Evolutionary conservation across 1,284 basidiomycete species (phyloP).

Genomic region (Rhodotorula sp.): DNA sequence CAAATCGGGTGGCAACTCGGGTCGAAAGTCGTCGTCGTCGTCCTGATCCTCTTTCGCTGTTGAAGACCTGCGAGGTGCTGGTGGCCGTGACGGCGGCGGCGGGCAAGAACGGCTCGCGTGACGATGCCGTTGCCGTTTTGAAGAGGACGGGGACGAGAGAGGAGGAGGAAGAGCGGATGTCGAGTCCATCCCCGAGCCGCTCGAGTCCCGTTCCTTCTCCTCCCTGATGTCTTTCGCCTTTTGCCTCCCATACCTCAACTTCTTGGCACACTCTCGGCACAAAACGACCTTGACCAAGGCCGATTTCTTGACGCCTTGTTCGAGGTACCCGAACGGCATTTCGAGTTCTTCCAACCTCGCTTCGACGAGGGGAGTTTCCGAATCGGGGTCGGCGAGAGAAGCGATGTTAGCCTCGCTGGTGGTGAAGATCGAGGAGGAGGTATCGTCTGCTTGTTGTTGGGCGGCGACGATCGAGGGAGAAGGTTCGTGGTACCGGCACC

Average conservation of each 20-base stretch:
- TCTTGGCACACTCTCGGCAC: slow-evolving; percentile 71
- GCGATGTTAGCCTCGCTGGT: too few relatives aligned
- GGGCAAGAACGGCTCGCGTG: too few relatives aligned
- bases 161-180: too few relatives aligned
- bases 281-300: slow-evolving; percentile 85
- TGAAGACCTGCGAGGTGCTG: too few relatives aligned
- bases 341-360: slow-evolving; percentile 56
- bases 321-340: slow-evolving; percentile 80
- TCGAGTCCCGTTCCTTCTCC: not conserved
- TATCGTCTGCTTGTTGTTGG: slow-evolving; percentile 41
- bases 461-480: slow-evolving; percentile 6
- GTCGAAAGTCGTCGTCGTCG: not conserved
- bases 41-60: not conserved
- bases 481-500: slow-evolving; percentile 66
- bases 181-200: too few relatives aligned
- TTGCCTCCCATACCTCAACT: slow-evolving; percentile 69
- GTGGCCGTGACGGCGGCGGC: too few relatives aligned
- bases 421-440: slow-evolving; percentile 50
- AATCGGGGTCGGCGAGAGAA: slow-evolving; percentile 26
- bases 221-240: not conserved
- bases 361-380: slow-evolving; percentile 36
- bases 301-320: slow-evolving; percentile 69
- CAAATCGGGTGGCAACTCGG: not conserved
- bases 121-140: too few relatives aligned
- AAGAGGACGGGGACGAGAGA: too few relatives aligned